Conservation (phyloP, 192 early-diverging fungal species). For the Linnemannia zychae region DNA sequence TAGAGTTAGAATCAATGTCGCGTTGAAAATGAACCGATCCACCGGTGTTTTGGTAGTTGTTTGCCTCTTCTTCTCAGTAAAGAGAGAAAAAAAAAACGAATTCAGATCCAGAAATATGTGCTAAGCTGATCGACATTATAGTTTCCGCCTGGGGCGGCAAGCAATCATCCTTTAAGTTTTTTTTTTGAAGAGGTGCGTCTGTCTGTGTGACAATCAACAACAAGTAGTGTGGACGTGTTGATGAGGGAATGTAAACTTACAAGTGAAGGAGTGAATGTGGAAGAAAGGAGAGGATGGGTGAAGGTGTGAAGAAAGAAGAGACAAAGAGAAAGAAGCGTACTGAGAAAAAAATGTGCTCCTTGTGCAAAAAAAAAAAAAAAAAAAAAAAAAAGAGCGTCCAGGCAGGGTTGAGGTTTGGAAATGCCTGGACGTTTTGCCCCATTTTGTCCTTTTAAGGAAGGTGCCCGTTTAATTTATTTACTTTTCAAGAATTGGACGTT, state of each 20-base stretch:
- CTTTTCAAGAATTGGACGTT: no score
- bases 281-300: no score
- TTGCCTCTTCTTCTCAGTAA: background rate
- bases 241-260: constrained; percentile 6
- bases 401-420: no score
- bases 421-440: no score
- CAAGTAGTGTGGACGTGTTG: background rate
- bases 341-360: no score
- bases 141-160: constrained; percentile 37
- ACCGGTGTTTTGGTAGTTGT: background rate
- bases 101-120: constrained; percentile 41
- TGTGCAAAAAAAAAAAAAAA: no score
- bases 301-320: background rate
- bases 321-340: background rate
- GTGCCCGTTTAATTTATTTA: no score
- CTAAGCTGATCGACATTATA: constrained; percentile 36
- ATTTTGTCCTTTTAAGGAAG: no score
- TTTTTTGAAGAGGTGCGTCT: background rate
- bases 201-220: background rate
- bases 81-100: constrained; percentile 10
- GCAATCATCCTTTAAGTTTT: constrained; percentile 26
- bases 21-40: background rate
- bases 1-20: background rate
- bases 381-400: no score
- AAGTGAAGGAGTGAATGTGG: background rate